A percentile compares a stretch with the other conserved stretches of the same genome.
phyloP scores from a whole-genome alignment of 768 basidiomycete genomes.

The Sistotremastrum niveocremeum region DNA sequence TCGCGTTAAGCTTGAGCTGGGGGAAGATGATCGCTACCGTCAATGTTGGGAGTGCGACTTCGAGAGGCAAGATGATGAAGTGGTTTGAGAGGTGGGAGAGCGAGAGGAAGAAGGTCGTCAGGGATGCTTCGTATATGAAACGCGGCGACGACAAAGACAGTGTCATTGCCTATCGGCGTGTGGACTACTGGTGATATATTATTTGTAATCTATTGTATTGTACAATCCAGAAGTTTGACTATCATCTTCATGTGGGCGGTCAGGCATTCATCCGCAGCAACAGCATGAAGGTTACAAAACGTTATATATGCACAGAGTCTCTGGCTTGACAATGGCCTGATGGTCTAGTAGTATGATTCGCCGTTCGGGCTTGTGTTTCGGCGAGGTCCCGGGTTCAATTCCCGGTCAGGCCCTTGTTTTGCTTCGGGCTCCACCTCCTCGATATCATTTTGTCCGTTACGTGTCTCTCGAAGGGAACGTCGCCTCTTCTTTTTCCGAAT shows the following conservation, averaged over 20 bases:
- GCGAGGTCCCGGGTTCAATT: slow-evolving; percentile 8
- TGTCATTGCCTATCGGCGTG: slow-evolving; percentile 23
- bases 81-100: slow-evolving; percentile 87
- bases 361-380: slow-evolving; percentile 4
- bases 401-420: slow-evolving; percentile 5
- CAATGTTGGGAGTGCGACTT: slow-evolving; percentile 61
- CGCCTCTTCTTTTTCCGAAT: too few relatives aligned
- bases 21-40: slow-evolving; percentile 90
- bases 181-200: slow-evolving; percentile 32
- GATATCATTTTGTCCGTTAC: too few relatives aligned
- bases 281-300: too few relatives aligned
- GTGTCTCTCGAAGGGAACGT: too few relatives aligned
- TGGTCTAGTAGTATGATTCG: slow-evolving; percentile 8
- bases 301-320: too few relatives aligned
- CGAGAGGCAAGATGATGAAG: slow-evolving; percentile 72
- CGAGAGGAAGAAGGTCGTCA: slow-evolving; percentile 52
- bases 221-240: too few relatives aligned
- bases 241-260: too few relatives aligned
- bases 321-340: neutral
- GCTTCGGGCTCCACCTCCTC: too few relatives aligned
- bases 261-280: too few relatives aligned
- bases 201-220: slow-evolving; percentile 1
- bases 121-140: slow-evolving; percentile 5
- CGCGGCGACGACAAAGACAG: slow-evolving; percentile 2
- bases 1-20: slow-evolving; percentile 81